Percentiles rank a stretch among this genome's conserved stretches.
These are phyloP conservation scores for Melampsora americana DNA, from an alignment of 1,284 basidiomycete genomes.

Conservation along the genomic window DNA sequence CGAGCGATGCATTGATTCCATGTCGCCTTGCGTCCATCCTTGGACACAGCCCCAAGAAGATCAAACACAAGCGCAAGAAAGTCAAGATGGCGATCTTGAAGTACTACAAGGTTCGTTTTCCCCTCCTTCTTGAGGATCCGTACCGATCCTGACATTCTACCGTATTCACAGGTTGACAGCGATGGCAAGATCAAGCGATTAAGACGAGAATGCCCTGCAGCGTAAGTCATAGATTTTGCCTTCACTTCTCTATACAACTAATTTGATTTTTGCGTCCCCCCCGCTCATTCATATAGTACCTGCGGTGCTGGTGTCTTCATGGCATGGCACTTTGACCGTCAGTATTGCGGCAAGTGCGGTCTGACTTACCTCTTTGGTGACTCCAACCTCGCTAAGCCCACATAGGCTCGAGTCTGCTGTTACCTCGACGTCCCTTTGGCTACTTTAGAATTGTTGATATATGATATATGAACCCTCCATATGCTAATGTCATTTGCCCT, in stretches of 20 bases:
- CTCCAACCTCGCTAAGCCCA: conserved; percentile 33
- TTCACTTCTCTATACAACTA: not conserved
- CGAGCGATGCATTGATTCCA: not conserved
- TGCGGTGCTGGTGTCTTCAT: conserved; percentile 42
- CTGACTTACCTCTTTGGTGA: conserved; percentile 41
- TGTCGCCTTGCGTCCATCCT: not conserved
- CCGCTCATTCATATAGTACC: conserved; percentile 12
- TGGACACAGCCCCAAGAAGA: conserved; percentile 34
- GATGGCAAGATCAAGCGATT: conserved; percentile 39
- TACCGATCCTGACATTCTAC: not conserved
- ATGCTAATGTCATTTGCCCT: no score
- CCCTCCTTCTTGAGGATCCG: not conserved
- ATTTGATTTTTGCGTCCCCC: not conserved
- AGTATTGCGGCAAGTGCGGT: conserved; percentile 41
- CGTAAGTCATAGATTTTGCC: not conserved
- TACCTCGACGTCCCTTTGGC: no score
- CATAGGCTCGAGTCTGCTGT: not conserved
- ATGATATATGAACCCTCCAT: no score
- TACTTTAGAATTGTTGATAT: no score
- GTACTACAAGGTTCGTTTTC: conserved; percentile 33
- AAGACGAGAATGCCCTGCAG: conserved; percentile 34
- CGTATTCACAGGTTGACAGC: conserved; percentile 26
- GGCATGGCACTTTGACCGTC: conserved; percentile 41
- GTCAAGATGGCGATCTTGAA: conserved; percentile 44
- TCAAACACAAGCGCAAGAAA: conserved; percentile 44